phyloP scores from a whole-genome alignment of 2,329 filamentous ascomycete genomes.

The Cladosporium sp. region DNA sequence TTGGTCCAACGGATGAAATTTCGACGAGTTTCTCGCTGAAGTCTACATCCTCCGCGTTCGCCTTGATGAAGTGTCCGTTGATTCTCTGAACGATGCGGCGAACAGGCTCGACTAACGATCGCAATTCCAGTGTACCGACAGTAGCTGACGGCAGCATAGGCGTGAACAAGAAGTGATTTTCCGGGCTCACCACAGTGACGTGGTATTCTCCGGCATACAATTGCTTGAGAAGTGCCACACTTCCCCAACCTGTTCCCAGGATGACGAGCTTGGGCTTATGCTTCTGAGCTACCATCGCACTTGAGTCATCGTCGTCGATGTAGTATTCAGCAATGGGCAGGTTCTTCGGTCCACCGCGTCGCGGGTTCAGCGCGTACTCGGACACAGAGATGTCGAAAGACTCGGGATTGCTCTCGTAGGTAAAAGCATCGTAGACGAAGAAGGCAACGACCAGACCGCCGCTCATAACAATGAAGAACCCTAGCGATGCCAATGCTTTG shows the following conservation, averaged over 20 bases:
- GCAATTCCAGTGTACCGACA: constrained; percentile 86
- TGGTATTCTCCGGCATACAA: constrained; percentile 90
- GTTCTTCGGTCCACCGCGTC: constrained; percentile 87
- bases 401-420: constrained; percentile 70
- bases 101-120: constrained; percentile 89
- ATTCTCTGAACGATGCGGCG: constrained; percentile 75
- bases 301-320: constrained; percentile 81
- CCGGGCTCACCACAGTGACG: constrained; percentile 88
- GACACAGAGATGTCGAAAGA: constrained; percentile 77
- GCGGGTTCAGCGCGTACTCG: constrained; percentile 73
- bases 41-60: constrained; percentile 80
- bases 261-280: constrained; percentile 92
- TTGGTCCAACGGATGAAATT: constrained; percentile 66
- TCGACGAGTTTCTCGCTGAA: constrained; percentile 91
- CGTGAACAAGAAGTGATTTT: constrained; percentile 96
- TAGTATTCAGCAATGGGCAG: constrained; percentile 83
- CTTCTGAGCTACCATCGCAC: constrained; percentile 65
- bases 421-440: constrained; percentile 90
- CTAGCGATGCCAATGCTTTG: constrained; percentile 66
- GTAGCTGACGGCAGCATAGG: constrained; percentile 97
- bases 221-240: constrained; percentile 85
- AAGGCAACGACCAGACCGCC: constrained; percentile 71
- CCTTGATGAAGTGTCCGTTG: constrained; percentile 84
- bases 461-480: constrained; percentile 69
- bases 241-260: constrained; percentile 91